Base-by-base conservation (phyloP, 192 early-diverging fungal genomes). In the Gigaspora rosea region DNA sequence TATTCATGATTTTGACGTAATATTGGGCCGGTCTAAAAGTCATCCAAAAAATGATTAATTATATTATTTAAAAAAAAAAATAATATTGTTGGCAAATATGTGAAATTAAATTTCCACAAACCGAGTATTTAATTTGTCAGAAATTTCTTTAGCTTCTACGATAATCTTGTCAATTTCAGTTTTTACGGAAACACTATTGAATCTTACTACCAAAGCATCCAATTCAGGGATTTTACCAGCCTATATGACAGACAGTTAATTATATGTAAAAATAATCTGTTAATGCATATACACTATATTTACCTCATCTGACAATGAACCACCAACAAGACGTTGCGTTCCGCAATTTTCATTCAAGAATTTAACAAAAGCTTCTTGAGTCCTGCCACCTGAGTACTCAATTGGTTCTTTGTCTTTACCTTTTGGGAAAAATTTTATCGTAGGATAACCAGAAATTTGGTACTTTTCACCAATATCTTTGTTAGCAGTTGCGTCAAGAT, bases 1-100 rank as follows among this genome's bases (percentile, higher is more conserved):
- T 97, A 82, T 95, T 90, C 91, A 98, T 94, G 74, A 95, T 90
- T 82, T 96, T 98, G 80, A 85, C 81, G 78, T 99, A 99, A 87
- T 96, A 97, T 61, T 87, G 83, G 46, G 95, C 92, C 79, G 50
- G 50, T 3, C 73, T 75, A 64, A 27, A 65, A 64, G 63, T n/a
- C 77, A 77, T 71, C 73, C 67, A 79, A 33, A 49, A n/a, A 32
- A 13, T 13, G 33, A 16, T 50, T 57, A 59, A 73, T 73, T 36
- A 22, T 35, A 35, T 46, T 47, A 67, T 46, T 67, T 9, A 67
- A 10, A 36, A 54, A 2, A 54, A 11, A 54, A 2, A 54, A 11
- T 54, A 52, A 4, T 52, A 52, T 63, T 12, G 22, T 33, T 0
- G 16, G 11, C 11, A 36, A n/a, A 20, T 32, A 33, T 63, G 3